Conservation (phyloP, 768 basidiomycete genomes). For the Vararia minispora region DNA sequence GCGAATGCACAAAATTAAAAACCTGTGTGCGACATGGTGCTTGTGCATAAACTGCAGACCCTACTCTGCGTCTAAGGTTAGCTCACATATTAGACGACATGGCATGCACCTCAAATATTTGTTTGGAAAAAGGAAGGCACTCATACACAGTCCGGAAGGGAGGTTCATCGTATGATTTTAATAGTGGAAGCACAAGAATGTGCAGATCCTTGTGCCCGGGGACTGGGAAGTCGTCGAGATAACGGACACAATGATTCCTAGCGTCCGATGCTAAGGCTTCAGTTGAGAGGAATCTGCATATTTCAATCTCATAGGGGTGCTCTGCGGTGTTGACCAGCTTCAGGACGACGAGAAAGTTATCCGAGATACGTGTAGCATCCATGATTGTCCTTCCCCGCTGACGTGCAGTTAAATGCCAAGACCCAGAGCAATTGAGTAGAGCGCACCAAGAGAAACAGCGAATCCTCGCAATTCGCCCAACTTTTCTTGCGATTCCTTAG, state of each 20-base stretch:
- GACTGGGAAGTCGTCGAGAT: constrained; percentile 15
- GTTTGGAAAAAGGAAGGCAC: constrained; percentile 21
- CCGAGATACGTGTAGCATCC: constrained; percentile 4
- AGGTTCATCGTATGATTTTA: constrained; percentile 19
- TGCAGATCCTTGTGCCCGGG: constrained; percentile 5
- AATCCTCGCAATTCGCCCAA: background rate
- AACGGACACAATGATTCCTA: constrained; percentile 18
- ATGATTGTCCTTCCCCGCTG: constrained; percentile 7
- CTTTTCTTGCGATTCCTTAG: background rate
- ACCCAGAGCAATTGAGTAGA: background rate
- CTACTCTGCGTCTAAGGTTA: background rate
- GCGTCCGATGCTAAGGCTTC: constrained; percentile 15
- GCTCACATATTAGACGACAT: background rate
- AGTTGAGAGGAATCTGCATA: constrained; percentile 6
- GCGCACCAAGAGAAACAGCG: background rate
- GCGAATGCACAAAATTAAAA: too few species aligned
- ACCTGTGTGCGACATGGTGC: constrained; percentile 10
- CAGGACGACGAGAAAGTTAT: background rate
- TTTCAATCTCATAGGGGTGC: constrained; percentile 4
- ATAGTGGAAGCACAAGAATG: constrained; percentile 24
- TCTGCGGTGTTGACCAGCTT: background rate
- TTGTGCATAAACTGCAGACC: constrained; percentile 9
- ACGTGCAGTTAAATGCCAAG: background rate
- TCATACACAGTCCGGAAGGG: constrained; percentile 26
- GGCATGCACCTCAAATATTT: constrained; percentile 23